phyloP scores from a whole-genome alignment of 441 rosid species.

The Adansonia madagascariensis region DNA sequence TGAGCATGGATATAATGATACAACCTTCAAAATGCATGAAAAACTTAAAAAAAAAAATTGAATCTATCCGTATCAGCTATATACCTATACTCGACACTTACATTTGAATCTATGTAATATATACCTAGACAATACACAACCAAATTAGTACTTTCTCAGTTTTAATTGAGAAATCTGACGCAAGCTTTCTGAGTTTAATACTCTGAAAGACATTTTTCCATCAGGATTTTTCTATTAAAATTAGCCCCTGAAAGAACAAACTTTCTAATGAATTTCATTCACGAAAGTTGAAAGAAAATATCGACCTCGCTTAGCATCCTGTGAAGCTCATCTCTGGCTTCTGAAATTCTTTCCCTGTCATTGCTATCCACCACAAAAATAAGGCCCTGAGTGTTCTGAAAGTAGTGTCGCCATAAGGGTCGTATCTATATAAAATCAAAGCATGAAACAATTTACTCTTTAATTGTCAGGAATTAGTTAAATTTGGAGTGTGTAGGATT shows the following conservation, averaged over 20 bases:
- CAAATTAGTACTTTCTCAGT: not conserved
- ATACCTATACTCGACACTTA: no score
- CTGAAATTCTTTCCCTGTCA: conserved; percentile 53
- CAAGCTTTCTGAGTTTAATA: not conserved
- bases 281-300: not conserved
- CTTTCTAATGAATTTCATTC: not conserved
- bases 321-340: conserved; percentile 64
- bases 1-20: no score
- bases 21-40: no score
- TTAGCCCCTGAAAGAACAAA: not conserved
- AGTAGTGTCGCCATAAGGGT: conserved; percentile 63
- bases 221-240: not conserved
- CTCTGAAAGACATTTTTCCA: not conserved
- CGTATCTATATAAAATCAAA: conserved; percentile 43
- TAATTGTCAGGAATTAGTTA: not conserved
- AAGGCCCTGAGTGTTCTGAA: conserved; percentile 26
- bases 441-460: not conserved
- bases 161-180: not conserved
- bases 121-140: not conserved
- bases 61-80: no score
- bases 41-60: no score
- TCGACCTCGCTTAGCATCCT: conserved; percentile 59
- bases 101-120: no score
- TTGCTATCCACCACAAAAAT: conserved; percentile 70
- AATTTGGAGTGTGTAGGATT: not conserved